These are phyloP conservation scores for Amaranthus cruentus DNA, from an alignment of 148 eudicot species.

Conservation along the genomic window DNA sequence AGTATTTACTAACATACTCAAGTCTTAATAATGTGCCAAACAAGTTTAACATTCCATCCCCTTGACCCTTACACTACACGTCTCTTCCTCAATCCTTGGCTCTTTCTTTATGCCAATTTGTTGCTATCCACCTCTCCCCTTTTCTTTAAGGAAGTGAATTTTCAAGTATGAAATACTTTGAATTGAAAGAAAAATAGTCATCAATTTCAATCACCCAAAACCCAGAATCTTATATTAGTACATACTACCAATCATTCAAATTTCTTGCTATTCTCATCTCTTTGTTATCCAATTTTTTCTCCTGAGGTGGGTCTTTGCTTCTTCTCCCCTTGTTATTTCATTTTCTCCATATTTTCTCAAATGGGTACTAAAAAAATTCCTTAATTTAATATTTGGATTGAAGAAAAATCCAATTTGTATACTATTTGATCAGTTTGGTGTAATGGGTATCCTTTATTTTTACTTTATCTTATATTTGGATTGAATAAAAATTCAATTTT, in stretches of 20 bases:
- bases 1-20: no score
- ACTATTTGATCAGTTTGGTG: no score
- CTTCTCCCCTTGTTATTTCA: background rate
- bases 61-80: constrained; percentile 38
- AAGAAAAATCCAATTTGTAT: no score
- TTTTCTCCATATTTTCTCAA: background rate
- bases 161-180: no score
- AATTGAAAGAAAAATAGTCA: background rate
- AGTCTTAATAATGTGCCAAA: no score
- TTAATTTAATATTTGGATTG: no score
- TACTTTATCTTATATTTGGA: no score
- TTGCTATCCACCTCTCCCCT: constrained; percentile 18
- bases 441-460: no score
- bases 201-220: background rate
- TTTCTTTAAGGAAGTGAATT: background rate
- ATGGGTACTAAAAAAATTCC: background rate
- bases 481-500: background rate
- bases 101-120: constrained; percentile 11
- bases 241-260: constrained; percentile 3
- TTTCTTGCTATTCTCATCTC: constrained; percentile 1
- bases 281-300: background rate
- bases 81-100: constrained; percentile 13
- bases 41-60: background rate
- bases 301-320: constrained; percentile 17
- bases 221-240: constrained; percentile 8